phyloP scores from a whole-genome alignment of 2,329 filamentous ascomycete species.

The Rhytidhysteron rufulum region DNA sequence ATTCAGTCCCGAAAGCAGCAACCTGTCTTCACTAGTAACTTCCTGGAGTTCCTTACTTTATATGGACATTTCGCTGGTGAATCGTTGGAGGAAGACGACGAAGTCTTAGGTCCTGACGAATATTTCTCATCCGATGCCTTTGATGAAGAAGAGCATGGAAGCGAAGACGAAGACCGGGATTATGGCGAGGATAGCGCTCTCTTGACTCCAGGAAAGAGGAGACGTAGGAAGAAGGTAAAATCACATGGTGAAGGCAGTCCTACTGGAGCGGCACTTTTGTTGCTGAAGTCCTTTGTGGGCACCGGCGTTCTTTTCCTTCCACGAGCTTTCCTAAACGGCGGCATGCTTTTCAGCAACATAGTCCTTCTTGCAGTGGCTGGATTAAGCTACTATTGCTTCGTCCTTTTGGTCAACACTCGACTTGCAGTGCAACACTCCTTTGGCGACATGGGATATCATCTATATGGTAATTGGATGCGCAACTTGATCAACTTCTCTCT shows the following conservation, averaged over 20 bases:
- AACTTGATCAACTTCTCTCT: constrained; percentile 85
- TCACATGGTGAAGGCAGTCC: constrained; percentile 73
- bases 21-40: constrained; percentile 72
- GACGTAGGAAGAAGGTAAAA: constrained; percentile 74
- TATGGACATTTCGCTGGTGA: constrained; percentile 98
- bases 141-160: constrained; percentile 47
- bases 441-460: constrained; percentile 88
- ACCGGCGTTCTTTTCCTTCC: constrained; percentile 93
- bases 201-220: constrained; percentile 63
- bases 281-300: constrained; percentile 97
- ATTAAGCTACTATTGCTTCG: constrained; percentile 96
- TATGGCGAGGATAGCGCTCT: constrained; percentile 86
- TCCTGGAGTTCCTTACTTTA: constrained; percentile 90
- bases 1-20: constrained; percentile 20
- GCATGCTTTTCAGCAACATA: constrained; percentile 93
- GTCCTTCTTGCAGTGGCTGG: constrained; percentile 81
- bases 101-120: constrained; percentile 79
- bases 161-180: constrained; percentile 64
- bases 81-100: constrained; percentile 93
- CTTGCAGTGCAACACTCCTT: constrained; percentile 89
- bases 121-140: constrained; percentile 82
- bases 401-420: constrained; percentile 83
- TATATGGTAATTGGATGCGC: constrained; percentile 90
- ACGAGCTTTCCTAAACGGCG: constrained; percentile 89
- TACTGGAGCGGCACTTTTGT: constrained; percentile 73